These are phyloP conservation scores for Fraxinus pennsylvanica DNA, from an alignment of 257 asterid genomes.

Conservation along the genomic window DNA sequence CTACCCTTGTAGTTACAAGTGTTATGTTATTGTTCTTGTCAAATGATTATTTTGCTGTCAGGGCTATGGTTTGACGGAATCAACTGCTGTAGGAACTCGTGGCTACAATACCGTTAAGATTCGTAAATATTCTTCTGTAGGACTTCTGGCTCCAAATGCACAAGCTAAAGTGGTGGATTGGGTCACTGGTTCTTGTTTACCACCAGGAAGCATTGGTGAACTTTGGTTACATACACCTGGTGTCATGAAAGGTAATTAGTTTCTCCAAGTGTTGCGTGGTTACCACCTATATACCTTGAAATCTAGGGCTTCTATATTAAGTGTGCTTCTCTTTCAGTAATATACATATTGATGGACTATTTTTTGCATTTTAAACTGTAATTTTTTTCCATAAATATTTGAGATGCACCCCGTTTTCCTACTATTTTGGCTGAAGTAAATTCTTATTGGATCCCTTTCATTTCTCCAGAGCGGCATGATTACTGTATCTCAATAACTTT, in stretches of 20 bases:
- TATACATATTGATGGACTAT: background rate
- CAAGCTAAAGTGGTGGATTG: conserved; percentile 78
- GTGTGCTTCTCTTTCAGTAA: background rate
- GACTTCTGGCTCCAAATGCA: conserved; percentile 67
- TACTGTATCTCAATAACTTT: too few species aligned
- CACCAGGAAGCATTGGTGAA: conserved; percentile 77
- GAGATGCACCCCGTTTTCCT: too few species aligned
- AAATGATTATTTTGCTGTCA: conserved; percentile 25
- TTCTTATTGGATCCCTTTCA: too few species aligned
- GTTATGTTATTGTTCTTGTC: background rate
- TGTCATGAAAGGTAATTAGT: conserved; percentile 65
- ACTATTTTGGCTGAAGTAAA: too few species aligned
- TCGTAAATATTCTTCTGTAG: conserved; percentile 59
- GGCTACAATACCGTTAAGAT: conserved; percentile 51
- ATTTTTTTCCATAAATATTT: too few species aligned
- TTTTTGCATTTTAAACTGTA: background rate
- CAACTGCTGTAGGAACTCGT: conserved; percentile 70
- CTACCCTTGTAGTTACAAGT: background rate
- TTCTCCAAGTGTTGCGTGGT: background rate
- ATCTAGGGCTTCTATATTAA: background rate
- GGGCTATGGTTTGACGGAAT: conserved; percentile 95
- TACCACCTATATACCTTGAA: conserved; percentile 1
- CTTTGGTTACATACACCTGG: conserved; percentile 81
- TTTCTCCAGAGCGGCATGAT: too few species aligned
- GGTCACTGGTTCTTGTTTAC: conserved; percentile 53